phyloP scores from a whole-genome alignment of 345 rosid species.

The Hypericum androsaemum region DNA sequence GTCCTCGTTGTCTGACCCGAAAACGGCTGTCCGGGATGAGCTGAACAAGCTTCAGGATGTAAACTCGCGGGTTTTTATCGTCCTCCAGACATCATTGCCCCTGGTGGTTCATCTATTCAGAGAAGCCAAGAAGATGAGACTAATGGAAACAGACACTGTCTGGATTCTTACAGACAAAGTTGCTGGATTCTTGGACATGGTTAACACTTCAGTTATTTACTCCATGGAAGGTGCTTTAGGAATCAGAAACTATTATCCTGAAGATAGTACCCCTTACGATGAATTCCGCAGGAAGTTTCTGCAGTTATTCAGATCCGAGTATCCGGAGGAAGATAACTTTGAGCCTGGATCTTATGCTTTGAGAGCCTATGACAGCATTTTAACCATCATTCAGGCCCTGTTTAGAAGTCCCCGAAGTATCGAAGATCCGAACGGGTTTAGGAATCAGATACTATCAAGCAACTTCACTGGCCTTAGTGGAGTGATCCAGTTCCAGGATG shows the following conservation, averaged over 20 bases:
- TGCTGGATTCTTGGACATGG: slow-evolving; percentile 14
- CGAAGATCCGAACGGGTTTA: background rate
- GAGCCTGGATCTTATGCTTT: slow-evolving; percentile 17
- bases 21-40: background rate
- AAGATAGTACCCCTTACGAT: background rate
- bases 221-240: slow-evolving; percentile 25
- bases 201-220: slow-evolving; percentile 9
- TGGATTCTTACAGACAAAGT: slow-evolving; percentile 28
- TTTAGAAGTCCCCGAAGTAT: background rate
- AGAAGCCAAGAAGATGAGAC: slow-evolving; percentile 16
- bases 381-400: slow-evolving; percentile 11
- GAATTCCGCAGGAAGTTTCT: slow-evolving; percentile 13
- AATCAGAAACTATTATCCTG: slow-evolving; percentile 11
- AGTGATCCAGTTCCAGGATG: slow-evolving; percentile 9
- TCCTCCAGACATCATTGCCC: slow-evolving; percentile 13
- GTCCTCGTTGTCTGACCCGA: background rate
- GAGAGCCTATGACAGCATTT: slow-evolving; percentile 18
- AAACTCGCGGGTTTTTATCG: slow-evolving; percentile 26
- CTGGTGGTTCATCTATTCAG: slow-evolving; percentile 12
- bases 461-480: slow-evolving; percentile 16
- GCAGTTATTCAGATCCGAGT: slow-evolving; percentile 1
- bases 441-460: background rate
- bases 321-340: slow-evolving; percentile 13
- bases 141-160: slow-evolving; percentile 26
- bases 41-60: slow-evolving; percentile 9